phyloP scores from a whole-genome alignment of 2,329 filamentous ascomycete genomes.

The Trichoderma gracile region DNA sequence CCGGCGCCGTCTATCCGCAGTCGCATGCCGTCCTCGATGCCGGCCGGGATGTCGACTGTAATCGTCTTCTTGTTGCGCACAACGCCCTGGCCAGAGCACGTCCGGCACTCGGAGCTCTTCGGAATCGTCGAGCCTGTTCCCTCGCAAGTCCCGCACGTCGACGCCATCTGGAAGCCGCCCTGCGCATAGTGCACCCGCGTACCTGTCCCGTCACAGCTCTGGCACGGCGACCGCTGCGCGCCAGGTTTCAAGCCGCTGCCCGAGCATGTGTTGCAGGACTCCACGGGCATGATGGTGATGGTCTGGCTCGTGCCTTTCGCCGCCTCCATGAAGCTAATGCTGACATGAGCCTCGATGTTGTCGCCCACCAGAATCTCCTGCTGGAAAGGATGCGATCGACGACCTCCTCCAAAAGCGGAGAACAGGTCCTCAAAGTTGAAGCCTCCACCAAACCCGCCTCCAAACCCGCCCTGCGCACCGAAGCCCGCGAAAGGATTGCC shows the following conservation, averaged over 20 bases:
- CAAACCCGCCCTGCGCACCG: conserved; percentile 62
- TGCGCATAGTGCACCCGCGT: conserved; percentile 85
- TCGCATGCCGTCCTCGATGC: conserved; percentile 95
- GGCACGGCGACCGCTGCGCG: conserved; percentile 70
- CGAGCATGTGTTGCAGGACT: conserved; percentile 77
- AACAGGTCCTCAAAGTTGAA: conserved; percentile 98
- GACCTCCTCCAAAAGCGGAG: conserved; percentile 71
- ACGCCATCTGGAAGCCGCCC: conserved; percentile 94
- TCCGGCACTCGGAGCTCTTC: conserved; percentile 74
- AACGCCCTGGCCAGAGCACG: conserved; percentile 81
- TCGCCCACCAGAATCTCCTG: conserved; percentile 87
- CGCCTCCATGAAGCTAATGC: conserved; percentile 92
- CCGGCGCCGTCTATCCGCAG: conserved; percentile 82
- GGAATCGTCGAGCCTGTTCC: conserved; percentile 77
- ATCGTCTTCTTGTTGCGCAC: conserved; percentile 81
- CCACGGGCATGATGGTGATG: conserved; percentile 80
- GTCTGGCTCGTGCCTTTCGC: conserved; percentile 88
- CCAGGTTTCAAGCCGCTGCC: conserved; percentile 85
- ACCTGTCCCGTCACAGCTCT: conserved; percentile 81
- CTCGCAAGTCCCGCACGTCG: conserved; percentile 78
- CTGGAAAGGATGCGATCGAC: conserved; percentile 66
- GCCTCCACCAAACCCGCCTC: conserved; percentile 72
- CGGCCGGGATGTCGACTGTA: conserved; percentile 87
- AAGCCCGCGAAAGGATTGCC: conserved; percentile 65
- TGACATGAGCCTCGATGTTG: conserved; percentile 91